Evolutionary conservation across 257 asterid genomes (phyloP).

Genomic region (Paraleonurus japonicus): DNA sequence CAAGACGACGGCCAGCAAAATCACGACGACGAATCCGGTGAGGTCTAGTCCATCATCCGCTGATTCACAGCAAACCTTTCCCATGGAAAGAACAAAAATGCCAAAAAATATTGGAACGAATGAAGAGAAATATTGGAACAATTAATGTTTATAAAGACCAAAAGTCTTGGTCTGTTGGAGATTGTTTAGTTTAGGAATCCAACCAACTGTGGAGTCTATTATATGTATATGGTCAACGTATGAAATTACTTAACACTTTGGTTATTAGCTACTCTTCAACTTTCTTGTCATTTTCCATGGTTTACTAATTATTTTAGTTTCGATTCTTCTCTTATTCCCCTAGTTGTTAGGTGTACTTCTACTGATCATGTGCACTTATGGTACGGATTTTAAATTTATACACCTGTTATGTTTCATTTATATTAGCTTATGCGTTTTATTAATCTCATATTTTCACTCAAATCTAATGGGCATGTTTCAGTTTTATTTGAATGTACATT

Average conservation of each 20-base stretch:
- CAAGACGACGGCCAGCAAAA: conserved; percentile 30
- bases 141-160: background rate
- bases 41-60: conserved; percentile 22
- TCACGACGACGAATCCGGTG: conserved; percentile 18
- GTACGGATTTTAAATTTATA: no score
- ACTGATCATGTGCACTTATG: no score
- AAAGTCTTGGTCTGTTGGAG: conserved; percentile 18
- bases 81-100: conserved; percentile 26
- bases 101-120: background rate
- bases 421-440: no score
- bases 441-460: no score
- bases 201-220: background rate
- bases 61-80: conserved; percentile 36
- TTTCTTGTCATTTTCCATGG: background rate
- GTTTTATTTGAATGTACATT: no score
- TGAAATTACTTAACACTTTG: background rate
- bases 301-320: background rate
- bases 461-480: no score
- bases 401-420: no score
- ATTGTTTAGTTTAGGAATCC: background rate
- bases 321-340: no score
- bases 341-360: no score
- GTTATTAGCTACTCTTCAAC: background rate
- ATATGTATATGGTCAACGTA: background rate
- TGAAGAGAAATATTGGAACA: background rate